Evolutionary conservation across 2,329 filamentous ascomycete genomes (phyloP), one percentile per base, ranked within the genome.

Genomic region (Phaeophleospora eucalypticola): DNA sequence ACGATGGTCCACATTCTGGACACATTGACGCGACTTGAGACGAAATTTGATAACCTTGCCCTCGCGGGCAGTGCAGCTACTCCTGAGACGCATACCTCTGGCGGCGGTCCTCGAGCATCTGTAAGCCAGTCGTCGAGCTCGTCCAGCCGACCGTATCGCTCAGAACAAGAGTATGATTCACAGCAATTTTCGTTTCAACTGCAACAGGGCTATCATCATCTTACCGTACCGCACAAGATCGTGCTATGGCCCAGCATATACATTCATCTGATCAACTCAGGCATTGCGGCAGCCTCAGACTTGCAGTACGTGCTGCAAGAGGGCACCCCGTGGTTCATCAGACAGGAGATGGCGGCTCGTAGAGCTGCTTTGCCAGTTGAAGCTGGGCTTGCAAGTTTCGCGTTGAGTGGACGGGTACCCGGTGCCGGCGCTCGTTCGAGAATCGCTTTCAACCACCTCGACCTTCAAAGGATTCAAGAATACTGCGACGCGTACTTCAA

Each of bases 1-100:
- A 82, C 79, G 2, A 68, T 82, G 55, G 72, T 79, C 35, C 77
- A 83, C 58, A 82, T 83, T 43, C 67, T 82, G 21, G 77, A 81
- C 39, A 71, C 74, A 9, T 67, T 82, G 42, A 77, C 74, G 52
- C 70, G 65, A 43, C 66, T 82, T 36, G 78, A 82, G 59, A 69
- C 61, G 43, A 82, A 81, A 61, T 71, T 82, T 53, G 78, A 82
- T 64, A 65, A 58, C 32, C 52, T 67, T 4, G 50, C 59, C 4
- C 41, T 65, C 3, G 43, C 44, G 15, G 43, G 38, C 27, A 45
- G 41, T 18, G 29, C 44, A 15, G 48, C 40, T 32, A 55, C 52
- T 3, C 52, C 54, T 20, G 54, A 54, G 14, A 54, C 54, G 7
- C 47, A 44, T 34, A 36, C 34, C 15, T 54, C 47, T n/a, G 44